Conservation (phyloP, 805 yeast species). For the Helenozyma rhizophorensis region DNA sequence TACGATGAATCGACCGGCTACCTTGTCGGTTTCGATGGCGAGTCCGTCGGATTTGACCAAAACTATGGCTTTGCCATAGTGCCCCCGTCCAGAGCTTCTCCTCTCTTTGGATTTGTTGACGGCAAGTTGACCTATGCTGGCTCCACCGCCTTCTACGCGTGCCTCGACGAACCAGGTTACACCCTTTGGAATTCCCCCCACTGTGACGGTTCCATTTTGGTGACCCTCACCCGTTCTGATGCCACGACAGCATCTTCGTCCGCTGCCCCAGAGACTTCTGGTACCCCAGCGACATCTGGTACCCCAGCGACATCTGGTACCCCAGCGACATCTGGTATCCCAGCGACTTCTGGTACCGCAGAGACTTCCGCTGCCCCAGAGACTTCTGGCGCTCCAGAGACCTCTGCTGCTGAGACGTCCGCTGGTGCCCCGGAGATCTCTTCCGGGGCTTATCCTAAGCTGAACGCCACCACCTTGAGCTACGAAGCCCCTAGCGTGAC, state of each 20-base stretch:
- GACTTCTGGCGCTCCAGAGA: no score
- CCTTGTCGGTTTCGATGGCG: conserved; percentile 18
- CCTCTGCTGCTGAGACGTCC: no score
- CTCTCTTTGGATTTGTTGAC: conserved; percentile 24
- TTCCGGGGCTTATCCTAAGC: not conserved
- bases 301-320: not conserved
- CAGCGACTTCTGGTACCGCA: no score
- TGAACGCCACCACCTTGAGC: not conserved
- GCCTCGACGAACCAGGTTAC: conserved; percentile 17
- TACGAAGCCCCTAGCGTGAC: no score
- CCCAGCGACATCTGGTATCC: no score
- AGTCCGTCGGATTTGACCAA: conserved; percentile 13
- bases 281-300: conserved; percentile 18
- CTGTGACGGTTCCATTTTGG: conserved; percentile 7
- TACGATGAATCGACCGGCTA: conserved; percentile 31
- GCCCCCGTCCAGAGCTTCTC: conserved; percentile 17
- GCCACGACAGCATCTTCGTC: conserved; percentile 17
- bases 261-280: conserved; percentile 19
- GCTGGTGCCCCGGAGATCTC: no score
- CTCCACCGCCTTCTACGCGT: conserved; percentile 21
- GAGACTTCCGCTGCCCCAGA: no score
- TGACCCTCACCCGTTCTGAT: conserved; percentile 8
- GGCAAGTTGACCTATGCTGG: conserved; percentile 18
- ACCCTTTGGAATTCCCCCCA: conserved; percentile 8
- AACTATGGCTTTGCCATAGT: conserved; percentile 14